phyloP scores from a whole-genome alignment of 176 grass and related monocot genomes.

The Raddia guianensis region DNA sequence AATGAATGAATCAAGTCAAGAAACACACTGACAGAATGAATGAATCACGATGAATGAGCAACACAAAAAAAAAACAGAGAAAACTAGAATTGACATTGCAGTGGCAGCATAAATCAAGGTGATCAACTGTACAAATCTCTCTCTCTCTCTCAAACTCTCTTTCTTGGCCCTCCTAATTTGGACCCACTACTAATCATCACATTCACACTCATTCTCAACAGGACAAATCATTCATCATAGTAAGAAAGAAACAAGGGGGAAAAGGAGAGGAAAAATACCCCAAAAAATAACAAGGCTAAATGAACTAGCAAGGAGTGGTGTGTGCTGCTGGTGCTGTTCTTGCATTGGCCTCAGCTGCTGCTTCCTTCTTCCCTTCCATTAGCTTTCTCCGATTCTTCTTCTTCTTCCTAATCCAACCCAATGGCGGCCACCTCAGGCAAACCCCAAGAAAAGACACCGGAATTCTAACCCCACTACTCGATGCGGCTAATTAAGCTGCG shows the following conservation, averaged over 20 bases:
- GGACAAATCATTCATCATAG: slow-evolving; percentile 51
- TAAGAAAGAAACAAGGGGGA: slow-evolving; percentile 36
- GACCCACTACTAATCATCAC: slow-evolving; percentile 55
- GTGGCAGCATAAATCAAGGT: slow-evolving; percentile 49
- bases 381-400: slow-evolving; percentile 16
- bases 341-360: slow-evolving; percentile 34
- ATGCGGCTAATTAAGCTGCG: slow-evolving; percentile 40
- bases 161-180: slow-evolving; percentile 46
- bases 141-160: slow-evolving; percentile 16
- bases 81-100: slow-evolving; percentile 36
- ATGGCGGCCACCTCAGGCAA: slow-evolving; percentile 37
- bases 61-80: too few species aligned
- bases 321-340: slow-evolving; percentile 33
- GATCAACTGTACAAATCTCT: slow-evolving; percentile 54
- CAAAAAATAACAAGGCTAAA: slow-evolving; percentile 43
- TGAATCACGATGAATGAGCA: too few species aligned
- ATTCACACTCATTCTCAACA: slow-evolving; percentile 46
- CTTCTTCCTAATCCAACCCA: slow-evolving; percentile 8
- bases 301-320: slow-evolving; percentile 48
- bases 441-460: slow-evolving; percentile 33
- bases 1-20: background rate
- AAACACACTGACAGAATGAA: too few species aligned
- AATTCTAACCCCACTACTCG: slow-evolving; percentile 27
- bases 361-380: slow-evolving; percentile 40
- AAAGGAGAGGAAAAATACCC: slow-evolving; percentile 20